Conservation (phyloP, 1,284 basidiomycete species). For the Trametes pubescens region DNA sequence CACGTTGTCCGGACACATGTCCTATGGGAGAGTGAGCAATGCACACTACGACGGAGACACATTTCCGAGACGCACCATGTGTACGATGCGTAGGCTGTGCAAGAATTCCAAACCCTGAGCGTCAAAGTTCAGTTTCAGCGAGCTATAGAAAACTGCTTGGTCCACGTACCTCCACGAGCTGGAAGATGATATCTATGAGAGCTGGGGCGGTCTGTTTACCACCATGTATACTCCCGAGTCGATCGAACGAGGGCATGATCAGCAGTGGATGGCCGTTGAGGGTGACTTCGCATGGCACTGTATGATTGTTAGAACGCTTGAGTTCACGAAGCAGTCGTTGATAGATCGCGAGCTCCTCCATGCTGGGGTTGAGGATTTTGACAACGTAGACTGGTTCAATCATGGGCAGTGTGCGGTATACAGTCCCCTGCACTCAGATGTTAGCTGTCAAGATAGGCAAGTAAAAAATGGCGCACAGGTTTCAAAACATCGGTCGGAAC, state of each 20-base stretch:
- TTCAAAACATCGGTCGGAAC: background rate
- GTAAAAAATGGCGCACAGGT: background rate
- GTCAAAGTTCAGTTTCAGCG: background rate
- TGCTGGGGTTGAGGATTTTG: background rate
- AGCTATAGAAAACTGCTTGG: background rate
- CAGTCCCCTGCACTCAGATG: background rate
- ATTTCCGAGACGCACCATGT: background rate
- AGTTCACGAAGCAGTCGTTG: background rate
- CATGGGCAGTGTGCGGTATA: background rate
- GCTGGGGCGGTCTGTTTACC: background rate
- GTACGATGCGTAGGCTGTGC: background rate
- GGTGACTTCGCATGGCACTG: background rate
- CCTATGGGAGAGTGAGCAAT: background rate
- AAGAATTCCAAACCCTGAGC: conserved; percentile 1
- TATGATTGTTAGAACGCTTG: background rate
- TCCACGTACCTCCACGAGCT: background rate
- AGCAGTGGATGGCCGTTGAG: background rate
- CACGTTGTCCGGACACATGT: background rate
- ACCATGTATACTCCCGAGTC: background rate
- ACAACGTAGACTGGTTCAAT: background rate
- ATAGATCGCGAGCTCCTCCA: background rate
- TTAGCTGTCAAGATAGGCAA: too few species aligned
- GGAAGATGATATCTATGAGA: background rate
- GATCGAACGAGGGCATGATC: background rate
- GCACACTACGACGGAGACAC: background rate